Evolutionary conservation across 495 filamentous ascomycete genomes (phyloP).

Genomic region (Penicillium cinerascens): DNA sequence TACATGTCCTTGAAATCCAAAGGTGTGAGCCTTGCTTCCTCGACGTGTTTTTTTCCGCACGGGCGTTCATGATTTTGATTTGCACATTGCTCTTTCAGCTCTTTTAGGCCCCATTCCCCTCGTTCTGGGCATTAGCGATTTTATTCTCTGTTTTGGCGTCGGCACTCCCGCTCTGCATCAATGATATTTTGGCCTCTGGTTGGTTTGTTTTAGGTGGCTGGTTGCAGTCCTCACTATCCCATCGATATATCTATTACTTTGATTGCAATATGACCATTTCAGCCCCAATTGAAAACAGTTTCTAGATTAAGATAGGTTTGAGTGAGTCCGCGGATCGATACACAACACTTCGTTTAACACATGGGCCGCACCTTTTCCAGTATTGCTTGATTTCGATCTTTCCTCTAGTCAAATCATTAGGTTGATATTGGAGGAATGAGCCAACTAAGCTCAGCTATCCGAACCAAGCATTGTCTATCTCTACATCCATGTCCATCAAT

Average conservation of each 20-base stretch:
- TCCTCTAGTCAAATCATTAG: too few relatives aligned
- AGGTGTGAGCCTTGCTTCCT: neutral
- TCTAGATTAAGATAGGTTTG: neutral
- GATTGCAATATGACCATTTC: neutral
- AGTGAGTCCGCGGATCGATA: neutral
- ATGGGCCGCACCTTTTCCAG: too few relatives aligned
- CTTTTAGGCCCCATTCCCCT: constrained; percentile 15
- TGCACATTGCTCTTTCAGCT: neutral
- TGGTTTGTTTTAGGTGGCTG: constrained; percentile 1
- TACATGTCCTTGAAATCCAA: too few relatives aligned
- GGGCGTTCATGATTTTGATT: neutral
- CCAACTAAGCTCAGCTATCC: too few relatives aligned
- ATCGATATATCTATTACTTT: neutral
- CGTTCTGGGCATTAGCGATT: constrained; percentile 16
- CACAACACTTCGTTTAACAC: too few relatives aligned
- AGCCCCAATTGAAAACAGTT: neutral
- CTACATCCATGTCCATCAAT: too few relatives aligned
- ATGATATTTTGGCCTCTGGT: neutral
- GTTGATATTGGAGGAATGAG: too few relatives aligned
- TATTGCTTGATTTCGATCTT: too few relatives aligned
- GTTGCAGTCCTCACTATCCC: neutral
- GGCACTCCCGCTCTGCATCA: neutral
- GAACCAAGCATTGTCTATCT: too few relatives aligned
- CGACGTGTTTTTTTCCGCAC: neutral
- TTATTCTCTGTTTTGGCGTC: constrained; percentile 1